Conservation (phyloP, 768 basidiomycete species). For the Naematelia aurantialba region DNA sequence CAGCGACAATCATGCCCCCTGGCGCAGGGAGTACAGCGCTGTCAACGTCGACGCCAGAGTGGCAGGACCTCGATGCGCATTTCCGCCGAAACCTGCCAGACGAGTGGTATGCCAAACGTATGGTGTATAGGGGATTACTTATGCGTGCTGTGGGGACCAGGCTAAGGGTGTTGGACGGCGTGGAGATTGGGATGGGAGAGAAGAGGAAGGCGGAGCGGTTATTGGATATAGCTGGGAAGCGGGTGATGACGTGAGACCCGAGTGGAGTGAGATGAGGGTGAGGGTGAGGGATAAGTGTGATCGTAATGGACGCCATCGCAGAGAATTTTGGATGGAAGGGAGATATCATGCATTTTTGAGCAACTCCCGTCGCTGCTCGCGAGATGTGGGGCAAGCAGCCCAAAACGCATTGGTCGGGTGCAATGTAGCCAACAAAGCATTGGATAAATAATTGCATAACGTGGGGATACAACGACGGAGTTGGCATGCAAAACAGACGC, state of each 20-base stretch:
- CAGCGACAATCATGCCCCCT: slow-evolving; percentile 50
- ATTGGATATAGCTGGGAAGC: slow-evolving; percentile 23
- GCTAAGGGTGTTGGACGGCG: slow-evolving; percentile 77
- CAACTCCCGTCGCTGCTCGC: too few relatives aligned
- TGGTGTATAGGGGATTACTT: slow-evolving; percentile 83
- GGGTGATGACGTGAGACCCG: neutral
- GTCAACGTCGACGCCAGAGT: slow-evolving; percentile 45
- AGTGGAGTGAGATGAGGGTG: neutral
- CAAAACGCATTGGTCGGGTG: too few relatives aligned
- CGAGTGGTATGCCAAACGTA: slow-evolving; percentile 75
- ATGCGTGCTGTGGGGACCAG: slow-evolving; percentile 65
- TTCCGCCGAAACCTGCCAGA: slow-evolving; percentile 90
- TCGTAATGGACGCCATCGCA: neutral
- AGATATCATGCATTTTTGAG: too few relatives aligned
- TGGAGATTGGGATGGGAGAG: slow-evolving; percentile 78
- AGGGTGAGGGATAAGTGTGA: neutral
- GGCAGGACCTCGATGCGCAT: slow-evolving; percentile 75
- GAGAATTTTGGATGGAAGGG: too few relatives aligned
- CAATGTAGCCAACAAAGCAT: too few relatives aligned
- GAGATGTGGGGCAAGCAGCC: too few relatives aligned
- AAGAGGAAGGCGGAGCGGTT: slow-evolving; percentile 72
- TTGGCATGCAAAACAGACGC: too few relatives aligned
- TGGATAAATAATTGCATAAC: too few relatives aligned
- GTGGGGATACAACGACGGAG: too few relatives aligned
- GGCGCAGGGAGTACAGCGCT: slow-evolving; percentile 52